Conservation (phyloP, 441 rosid genomes). For the Gossypium armourianum region DNA sequence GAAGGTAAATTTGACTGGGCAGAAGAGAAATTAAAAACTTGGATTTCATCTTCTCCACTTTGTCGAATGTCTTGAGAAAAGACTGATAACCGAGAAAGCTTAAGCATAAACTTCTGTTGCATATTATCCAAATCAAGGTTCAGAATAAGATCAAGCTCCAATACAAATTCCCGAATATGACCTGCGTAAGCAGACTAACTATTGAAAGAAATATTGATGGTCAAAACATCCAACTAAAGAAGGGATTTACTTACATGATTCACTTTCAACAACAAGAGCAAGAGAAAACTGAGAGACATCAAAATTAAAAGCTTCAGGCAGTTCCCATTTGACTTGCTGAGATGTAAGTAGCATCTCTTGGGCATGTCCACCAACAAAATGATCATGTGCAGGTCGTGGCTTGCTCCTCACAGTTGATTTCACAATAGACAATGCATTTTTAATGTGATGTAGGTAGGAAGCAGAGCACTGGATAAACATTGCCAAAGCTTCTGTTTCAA, state of each 20-base stretch:
- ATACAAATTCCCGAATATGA: conserved; percentile 45
- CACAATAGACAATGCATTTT: conserved; percentile 28
- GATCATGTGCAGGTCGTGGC: conserved; percentile 31
- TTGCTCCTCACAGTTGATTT: conserved; percentile 25
- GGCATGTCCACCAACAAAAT: conserved; percentile 14
- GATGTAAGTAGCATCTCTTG: conserved; percentile 24
- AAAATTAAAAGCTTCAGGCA: conserved; percentile 33
- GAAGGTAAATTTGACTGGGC: conserved; percentile 32
- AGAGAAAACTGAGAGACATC: conserved; percentile 49
- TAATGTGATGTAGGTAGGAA: conserved; percentile 28
- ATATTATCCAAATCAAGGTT: conserved; percentile 36
- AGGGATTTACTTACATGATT: conserved; percentile 41
- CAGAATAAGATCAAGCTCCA: conserved; percentile 45
- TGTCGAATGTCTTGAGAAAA: conserved; percentile 49
- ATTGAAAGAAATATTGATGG: conserved; percentile 19
- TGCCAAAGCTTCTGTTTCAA: conserved; percentile 52
- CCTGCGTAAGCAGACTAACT: conserved; percentile 38
- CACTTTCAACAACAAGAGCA: conserved; percentile 47
- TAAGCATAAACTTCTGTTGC: conserved; percentile 42
- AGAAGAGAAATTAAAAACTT: conserved; percentile 50
- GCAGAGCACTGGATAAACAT: conserved; percentile 36
- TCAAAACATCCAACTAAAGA: conserved; percentile 18
- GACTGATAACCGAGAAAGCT: conserved; percentile 53
- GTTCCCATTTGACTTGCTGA: conserved; percentile 28
- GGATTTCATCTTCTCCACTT: conserved; percentile 33